Percentiles rank a stretch among this genome's conserved stretches.
Evolutionary conservation across 2,329 filamentous ascomycete genomes (phyloP).

Genomic region (Fusarium scirpi): DNA sequence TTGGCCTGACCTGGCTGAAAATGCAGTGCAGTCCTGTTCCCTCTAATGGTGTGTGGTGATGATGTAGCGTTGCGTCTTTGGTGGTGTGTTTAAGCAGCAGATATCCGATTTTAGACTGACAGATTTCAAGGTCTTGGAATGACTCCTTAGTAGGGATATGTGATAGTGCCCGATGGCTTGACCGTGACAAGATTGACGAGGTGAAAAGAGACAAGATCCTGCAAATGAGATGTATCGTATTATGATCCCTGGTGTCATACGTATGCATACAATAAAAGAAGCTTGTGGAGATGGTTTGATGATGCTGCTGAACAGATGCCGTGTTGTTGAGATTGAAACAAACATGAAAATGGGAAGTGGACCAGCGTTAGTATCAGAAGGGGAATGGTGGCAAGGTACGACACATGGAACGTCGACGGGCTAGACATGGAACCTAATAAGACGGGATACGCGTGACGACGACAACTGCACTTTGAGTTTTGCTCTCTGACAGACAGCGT

Average conservation of each 20-base stretch:
- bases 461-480: slow-evolving; percentile 5
- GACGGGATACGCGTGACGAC: neutral
- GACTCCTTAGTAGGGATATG: neutral
- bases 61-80: slow-evolving; percentile 33
- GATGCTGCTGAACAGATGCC: slow-evolving; percentile 15
- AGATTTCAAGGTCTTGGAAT: neutral
- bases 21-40: slow-evolving; percentile 15
- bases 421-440: neutral
- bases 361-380: slow-evolving; percentile 28
- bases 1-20: slow-evolving; percentile 35
- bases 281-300: slow-evolving; percentile 24
- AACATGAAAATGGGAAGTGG: slow-evolving; percentile 36
- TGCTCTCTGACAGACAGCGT: slow-evolving; percentile 26
- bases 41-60: slow-evolving; percentile 31
- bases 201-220: slow-evolving; percentile 6
- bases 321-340: slow-evolving; percentile 39
- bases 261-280: slow-evolving; percentile 11
- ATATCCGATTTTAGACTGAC: slow-evolving; percentile 7
- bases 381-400: slow-evolving; percentile 26
- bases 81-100: slow-evolving; percentile 37
- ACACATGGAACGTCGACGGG: neutral
- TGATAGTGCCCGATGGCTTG: slow-evolving; percentile 31
- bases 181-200: slow-evolving; percentile 15
- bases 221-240: neutral
- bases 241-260: neutral